Evolutionary conservation across 148 eudicot genomes (phyloP), one percentile per base, ranked within the genome.

Genomic region (Vaccinium vitisidaea): DNA sequence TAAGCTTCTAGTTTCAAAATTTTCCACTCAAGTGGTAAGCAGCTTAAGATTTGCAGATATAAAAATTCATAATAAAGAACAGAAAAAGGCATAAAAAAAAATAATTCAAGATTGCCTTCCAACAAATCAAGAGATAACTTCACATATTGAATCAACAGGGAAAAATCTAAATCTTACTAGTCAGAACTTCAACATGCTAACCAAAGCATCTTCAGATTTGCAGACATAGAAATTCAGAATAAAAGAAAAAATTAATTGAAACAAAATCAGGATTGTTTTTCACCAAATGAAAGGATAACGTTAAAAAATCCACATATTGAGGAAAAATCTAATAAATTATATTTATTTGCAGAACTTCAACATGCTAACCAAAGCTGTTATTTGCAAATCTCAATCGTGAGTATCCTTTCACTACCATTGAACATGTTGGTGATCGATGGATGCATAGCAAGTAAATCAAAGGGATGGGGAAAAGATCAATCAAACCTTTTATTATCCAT

Each of bases 401-500:
- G 55, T 53, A 53, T 27, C 32, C 21, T 55, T 59, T 32, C n/a
- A 11, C 52, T 11, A 11, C 32, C 13, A 27, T 13, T 76, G 4
- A 3, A 49, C 5, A 36, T 18, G 43, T 39, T 39, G 43, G 43
- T 39, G 43, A 39, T 39, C 43, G 43, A 39, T 39, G 43, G 43
- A 39, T 39, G 43, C 43, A 39, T 39, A 39, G 43, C 5, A 43
- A 10, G 25, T 8, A 10, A 39, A 32, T 21, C 7, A 84, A 52
- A 18, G 73, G 32, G 46, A 23, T 14, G 63, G 25, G 70, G 2
- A 80, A 46, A 54, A 71, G 46, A 84, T 82, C 78, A 80, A 82
- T 82, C 80, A 80, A 75, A 90, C 92, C 92, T 90, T 55, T 86
- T 88, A 89, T 86, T 88, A 89, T 89, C 91, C 91, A 89, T 89